phyloP scores from a whole-genome alignment of 1,284 basidiomycete genomes.

The Pterulicium gracile region DNA sequence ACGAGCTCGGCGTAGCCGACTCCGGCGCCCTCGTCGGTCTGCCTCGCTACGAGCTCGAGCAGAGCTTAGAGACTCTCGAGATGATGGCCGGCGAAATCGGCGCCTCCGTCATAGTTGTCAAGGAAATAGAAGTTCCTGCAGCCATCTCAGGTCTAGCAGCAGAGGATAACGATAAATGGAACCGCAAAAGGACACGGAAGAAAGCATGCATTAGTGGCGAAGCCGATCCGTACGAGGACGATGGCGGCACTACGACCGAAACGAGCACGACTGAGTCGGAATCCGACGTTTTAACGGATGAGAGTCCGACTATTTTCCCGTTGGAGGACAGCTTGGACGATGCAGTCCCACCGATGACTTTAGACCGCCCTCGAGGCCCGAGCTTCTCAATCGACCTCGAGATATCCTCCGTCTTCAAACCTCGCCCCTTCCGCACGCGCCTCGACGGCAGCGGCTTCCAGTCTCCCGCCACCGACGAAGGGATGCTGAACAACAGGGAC shows the following conservation, averaged over 20 bases:
- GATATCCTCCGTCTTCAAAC: constrained; percentile 61
- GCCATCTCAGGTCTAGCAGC: constrained; percentile 31
- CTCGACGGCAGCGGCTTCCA: constrained; percentile 18
- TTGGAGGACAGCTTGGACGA: constrained; percentile 4
- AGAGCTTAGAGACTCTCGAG: constrained; percentile 73
- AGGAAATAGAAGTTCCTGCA: constrained; percentile 70
- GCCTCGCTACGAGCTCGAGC: constrained; percentile 62
- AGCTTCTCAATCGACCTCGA: constrained; percentile 43
- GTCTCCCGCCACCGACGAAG: constrained; percentile 16
- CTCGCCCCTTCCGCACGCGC: constrained; percentile 47
- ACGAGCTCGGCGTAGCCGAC: constrained; percentile 86
- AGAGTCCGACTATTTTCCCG: constrained; percentile 5
- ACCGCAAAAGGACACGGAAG: constrained; percentile 15
- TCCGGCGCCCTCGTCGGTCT: constrained; percentile 81
- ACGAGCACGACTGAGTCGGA: not conserved
- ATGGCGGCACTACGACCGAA: constrained; percentile 13
- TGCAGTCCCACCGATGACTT: constrained; percentile 6
- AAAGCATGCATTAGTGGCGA: constrained; percentile 11
- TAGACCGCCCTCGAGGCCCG: constrained; percentile 6
- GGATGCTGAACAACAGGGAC: constrained; percentile 11
- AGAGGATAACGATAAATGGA: constrained; percentile 25
- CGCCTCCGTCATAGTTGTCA: constrained; percentile 79
- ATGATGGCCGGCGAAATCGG: constrained; percentile 91
- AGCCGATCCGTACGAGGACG: constrained; percentile 25
- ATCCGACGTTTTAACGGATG: constrained; percentile 10